A percentile compares a stretch with the other conserved stretches of the same genome.
These are phyloP conservation scores for Lactarius psammicola DNA, from an alignment of 768 basidiomycete species.

Conservation along the genomic window DNA sequence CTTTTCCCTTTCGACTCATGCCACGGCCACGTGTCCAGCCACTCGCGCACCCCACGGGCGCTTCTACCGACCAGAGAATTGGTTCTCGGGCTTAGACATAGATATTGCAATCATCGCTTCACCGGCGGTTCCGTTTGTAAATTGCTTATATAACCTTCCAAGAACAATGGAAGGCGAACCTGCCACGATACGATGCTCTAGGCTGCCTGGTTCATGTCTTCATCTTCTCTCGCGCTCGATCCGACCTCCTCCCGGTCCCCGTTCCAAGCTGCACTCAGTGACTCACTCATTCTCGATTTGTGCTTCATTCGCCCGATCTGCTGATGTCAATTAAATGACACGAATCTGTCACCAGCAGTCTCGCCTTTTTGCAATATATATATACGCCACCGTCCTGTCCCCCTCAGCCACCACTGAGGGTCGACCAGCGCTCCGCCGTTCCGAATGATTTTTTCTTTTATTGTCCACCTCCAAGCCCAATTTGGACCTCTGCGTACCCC, in stretches of 20 bases:
- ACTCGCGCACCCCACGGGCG: neutral
- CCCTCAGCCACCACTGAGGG: slow-evolving; percentile 1
- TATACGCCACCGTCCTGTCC: slow-evolving; percentile 2
- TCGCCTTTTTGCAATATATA: neutral
- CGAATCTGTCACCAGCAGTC: neutral
- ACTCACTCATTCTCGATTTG: neutral
- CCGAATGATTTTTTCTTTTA: neutral
- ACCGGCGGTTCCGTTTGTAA: neutral
- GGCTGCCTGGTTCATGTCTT: neutral
- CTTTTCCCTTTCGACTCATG: neutral
- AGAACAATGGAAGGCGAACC: neutral
- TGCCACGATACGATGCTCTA: neutral
- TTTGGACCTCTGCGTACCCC: neutral
- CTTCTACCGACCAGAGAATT: no score
- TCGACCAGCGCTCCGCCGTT: neutral
- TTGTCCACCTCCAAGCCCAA: neutral
- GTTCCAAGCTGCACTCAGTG: neutral
- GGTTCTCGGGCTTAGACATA: no score
- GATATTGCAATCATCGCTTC: neutral
- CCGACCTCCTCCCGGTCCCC: neutral
- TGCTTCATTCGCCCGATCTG: neutral
- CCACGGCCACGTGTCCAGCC: neutral
- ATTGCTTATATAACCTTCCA: neutral
- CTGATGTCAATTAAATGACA: neutral
- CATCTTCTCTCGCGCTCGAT: neutral